These are phyloP conservation scores for Eutreptiella sp. DNA, from an alignment of 208 protist genomes.

Conservation along the genomic window DNA sequence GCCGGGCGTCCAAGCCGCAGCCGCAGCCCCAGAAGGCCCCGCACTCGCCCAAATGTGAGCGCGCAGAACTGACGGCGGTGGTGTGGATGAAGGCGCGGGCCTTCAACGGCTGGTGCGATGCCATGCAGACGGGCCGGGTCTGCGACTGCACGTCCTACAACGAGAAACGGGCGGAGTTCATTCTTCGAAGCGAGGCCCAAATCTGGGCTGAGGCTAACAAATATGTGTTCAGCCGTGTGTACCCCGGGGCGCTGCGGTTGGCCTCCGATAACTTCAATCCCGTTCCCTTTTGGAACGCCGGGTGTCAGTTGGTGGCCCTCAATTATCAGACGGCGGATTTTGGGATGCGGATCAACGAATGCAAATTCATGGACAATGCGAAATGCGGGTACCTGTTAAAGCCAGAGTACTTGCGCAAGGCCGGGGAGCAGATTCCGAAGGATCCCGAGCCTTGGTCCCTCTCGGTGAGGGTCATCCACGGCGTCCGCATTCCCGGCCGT, in stretches of 20 bases:
- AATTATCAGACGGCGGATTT: constrained; percentile 50
- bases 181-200: background rate
- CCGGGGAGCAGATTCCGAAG: too few relatives aligned
- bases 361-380: constrained; percentile 58
- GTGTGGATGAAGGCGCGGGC: background rate
- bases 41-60: background rate
- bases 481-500: too few relatives aligned
- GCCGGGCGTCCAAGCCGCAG: too few relatives aligned
- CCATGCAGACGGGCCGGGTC: too few relatives aligned
- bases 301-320: constrained; percentile 52
- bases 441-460: too few relatives aligned
- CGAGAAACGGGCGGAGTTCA: background rate
- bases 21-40: background rate
- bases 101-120: constrained; percentile 7
- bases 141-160: constrained; percentile 13
- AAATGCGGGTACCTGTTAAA: constrained; percentile 65
- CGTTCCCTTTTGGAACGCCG: constrained; percentile 32
- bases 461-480: too few relatives aligned
- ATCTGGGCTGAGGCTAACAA: constrained; percentile 24
- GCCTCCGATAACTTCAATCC: constrained; percentile 61
- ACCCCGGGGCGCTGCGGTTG: constrained; percentile 60
- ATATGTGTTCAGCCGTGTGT: constrained; percentile 52
- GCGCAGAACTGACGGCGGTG: constrained; percentile 1
- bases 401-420: constrained; percentile 32
- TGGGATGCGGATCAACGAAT: constrained; percentile 50